Percentiles rank a stretch among this genome's conserved stretches.
Evolutionary conservation across 768 basidiomycete genomes (phyloP).

Genomic region (Neoboletus subvelutipes): DNA sequence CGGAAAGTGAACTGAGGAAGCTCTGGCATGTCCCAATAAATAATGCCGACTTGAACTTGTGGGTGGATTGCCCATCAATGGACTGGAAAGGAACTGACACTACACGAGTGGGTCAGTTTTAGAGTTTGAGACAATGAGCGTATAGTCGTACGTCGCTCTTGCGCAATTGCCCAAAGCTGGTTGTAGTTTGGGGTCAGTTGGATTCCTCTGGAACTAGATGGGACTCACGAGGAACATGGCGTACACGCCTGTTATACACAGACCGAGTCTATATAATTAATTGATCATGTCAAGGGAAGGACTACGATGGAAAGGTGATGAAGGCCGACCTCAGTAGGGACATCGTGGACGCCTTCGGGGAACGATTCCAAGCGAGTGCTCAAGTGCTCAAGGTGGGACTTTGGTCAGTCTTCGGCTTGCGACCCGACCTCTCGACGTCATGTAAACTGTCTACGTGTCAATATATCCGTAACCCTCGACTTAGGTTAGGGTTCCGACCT

Average conservation of each 20-base stretch:
- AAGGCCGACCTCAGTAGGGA: slow-evolving; percentile 26
- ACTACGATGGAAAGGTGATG: neutral
- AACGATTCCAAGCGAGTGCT: neutral
- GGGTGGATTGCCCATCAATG: slow-evolving; percentile 56
- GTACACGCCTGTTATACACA: slow-evolving; percentile 88
- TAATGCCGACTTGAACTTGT: slow-evolving; percentile 82
- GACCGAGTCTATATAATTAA: slow-evolving; percentile 53
- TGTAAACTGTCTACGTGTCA: slow-evolving; percentile 27
- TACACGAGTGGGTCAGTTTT: slow-evolving; percentile 28
- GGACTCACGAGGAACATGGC: slow-evolving; percentile 81
- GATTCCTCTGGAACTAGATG: neutral
- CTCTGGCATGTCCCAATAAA: slow-evolving; percentile 88
- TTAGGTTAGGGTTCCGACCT: slow-evolving; percentile 15
- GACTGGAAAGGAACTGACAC: slow-evolving; percentile 85
- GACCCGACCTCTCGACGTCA: no score
- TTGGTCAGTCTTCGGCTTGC: no score
- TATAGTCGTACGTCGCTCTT: slow-evolving; percentile 76
- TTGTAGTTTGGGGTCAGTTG: slow-evolving; percentile 6
- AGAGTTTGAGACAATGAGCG: neutral
- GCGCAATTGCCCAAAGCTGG: slow-evolving; percentile 89
- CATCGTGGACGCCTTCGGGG: slow-evolving; percentile 14
- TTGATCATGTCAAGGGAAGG: neutral
- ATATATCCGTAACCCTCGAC: slow-evolving; percentile 14
- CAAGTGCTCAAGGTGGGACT: neutral
- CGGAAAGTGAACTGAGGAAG: slow-evolving; percentile 70